Percentiles rank a stretch among this genome's conserved stretches.
phyloP scores from a whole-genome alignment of 208 protist genomes.

The Vickermania spadyakhi region DNA sequence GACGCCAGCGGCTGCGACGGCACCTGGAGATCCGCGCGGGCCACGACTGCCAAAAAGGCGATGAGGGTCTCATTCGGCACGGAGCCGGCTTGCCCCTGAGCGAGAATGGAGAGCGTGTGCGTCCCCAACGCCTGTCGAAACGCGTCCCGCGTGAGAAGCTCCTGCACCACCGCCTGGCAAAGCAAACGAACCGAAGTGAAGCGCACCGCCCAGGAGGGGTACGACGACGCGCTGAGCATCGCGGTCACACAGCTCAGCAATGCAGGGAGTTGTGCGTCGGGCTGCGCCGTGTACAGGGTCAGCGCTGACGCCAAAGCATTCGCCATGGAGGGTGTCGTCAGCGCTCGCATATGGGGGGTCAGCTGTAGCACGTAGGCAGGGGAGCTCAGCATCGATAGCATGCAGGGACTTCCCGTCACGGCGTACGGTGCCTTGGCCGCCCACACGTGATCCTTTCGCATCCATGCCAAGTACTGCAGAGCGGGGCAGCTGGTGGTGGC shows the following conservation, averaged over 20 bases:
- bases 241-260: conserved; percentile 55
- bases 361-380: conserved; percentile 25
- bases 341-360: neutral
- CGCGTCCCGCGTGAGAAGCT: conserved; percentile 39
- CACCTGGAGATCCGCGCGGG: conserved; percentile 54
- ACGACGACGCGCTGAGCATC: conserved; percentile 33
- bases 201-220: conserved; percentile 12
- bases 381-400: conserved; percentile 46
- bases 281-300: conserved; percentile 35
- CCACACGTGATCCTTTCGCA: conserved; percentile 3
- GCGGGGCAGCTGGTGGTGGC: neutral
- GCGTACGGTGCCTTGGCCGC: conserved; percentile 15
- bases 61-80: conserved; percentile 70
- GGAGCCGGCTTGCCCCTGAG: conserved; percentile 1
- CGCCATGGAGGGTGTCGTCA: conserved; percentile 10
- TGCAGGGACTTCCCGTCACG: conserved; percentile 37
- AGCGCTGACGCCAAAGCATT: conserved; percentile 46
- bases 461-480: neutral
- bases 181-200: conserved; percentile 50
- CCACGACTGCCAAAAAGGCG: conserved; percentile 66
- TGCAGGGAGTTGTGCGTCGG: conserved; percentile 34
- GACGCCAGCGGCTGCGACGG: conserved; percentile 39
- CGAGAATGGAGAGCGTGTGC: conserved; percentile 38
- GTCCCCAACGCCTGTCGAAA: conserved; percentile 58
- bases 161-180: conserved; percentile 49